Evolutionary conservation across 2,329 filamentous ascomycete genomes (phyloP), one percentile per base, ranked within the genome.

Genomic region (Didymella pomorum): DNA sequence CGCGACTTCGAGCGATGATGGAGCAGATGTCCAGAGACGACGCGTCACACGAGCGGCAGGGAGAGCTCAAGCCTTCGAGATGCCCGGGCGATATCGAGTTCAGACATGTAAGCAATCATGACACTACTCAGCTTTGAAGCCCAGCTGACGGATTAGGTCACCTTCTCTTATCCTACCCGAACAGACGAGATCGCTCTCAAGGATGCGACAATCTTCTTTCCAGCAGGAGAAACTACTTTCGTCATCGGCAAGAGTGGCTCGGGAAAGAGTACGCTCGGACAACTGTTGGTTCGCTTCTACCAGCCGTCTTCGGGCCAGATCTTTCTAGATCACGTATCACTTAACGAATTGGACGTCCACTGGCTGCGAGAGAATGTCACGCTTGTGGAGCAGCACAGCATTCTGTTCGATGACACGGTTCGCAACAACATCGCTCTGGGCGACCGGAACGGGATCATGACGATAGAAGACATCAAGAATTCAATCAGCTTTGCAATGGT

Each of bases 191-290:
- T 77, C 0, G 87, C 89, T 1, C 80, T 97, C 10, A 77, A 84
- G 1, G 78, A 84, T 7, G 84, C 86, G 0, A 87, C 82, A 0
- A 83, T 97, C 60, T 84, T 82, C 63, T 94, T 98, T 56, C 85
- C 87, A 0, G 82, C 89, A 0, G 89, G 90, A 0, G 82, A 90
- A 61, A 87, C 89, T 3, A 92, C 88, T 0, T 97, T 95, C 69
- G 82, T 98, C 2, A 86, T 97, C 48, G 95, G 94, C 0, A 85
- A 84, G 68, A 97, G 92, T 69, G 95, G 95, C 0, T 97, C 92
- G 2, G 94, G 94, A 0, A 98, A 98, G 75, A 97, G 92, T 66
- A 98, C 94, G 0, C 71, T 98, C 1, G 88, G 89, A 1, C 92
- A 92, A 70, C 82, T 98, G 0, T 81, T 98, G 0, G 82, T 93